Conservation (phyloP, 805 yeast genomes). For the Kazachstania viticola region DNA sequence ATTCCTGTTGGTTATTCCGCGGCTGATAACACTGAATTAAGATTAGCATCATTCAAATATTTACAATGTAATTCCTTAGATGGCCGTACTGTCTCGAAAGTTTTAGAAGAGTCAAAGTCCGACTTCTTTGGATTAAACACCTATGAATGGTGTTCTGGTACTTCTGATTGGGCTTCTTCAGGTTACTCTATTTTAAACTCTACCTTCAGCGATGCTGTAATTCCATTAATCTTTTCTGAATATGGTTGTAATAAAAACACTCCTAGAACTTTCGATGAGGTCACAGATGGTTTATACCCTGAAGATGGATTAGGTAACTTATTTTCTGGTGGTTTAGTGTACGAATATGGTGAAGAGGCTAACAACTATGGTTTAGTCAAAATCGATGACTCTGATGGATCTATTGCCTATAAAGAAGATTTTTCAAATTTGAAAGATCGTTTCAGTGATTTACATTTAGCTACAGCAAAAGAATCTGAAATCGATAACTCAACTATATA, state of each 20-base stretch:
- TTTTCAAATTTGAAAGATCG: constrained; percentile 39
- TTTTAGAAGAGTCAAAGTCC: constrained; percentile 50
- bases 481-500: constrained; percentile 24
- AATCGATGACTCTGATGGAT: constrained; percentile 33
- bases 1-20: constrained; percentile 96
- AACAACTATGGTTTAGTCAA: constrained; percentile 69
- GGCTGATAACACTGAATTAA: constrained; percentile 64
- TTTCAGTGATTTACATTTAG: constrained; percentile 28
- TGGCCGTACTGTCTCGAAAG: constrained; percentile 32
- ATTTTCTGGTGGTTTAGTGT: constrained; percentile 87
- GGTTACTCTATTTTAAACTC: constrained; percentile 57
- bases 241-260: constrained; percentile 68
- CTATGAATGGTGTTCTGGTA: constrained; percentile 83
- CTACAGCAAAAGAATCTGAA: constrained; percentile 29
- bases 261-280: constrained; percentile 83
- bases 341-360: constrained; percentile 73
- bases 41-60: constrained; percentile 67
- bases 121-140: constrained; percentile 85
- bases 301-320: constrained; percentile 48
- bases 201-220: constrained; percentile 44
- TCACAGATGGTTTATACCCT: constrained; percentile 46
- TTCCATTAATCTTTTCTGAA: constrained; percentile 64
- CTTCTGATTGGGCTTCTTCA: constrained; percentile 49
- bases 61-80: constrained; percentile 63
- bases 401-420: constrained; percentile 35